These are phyloP conservation scores for Boletus patriciae DNA, from an alignment of 768 basidiomycete species.

Conservation along the genomic window DNA sequence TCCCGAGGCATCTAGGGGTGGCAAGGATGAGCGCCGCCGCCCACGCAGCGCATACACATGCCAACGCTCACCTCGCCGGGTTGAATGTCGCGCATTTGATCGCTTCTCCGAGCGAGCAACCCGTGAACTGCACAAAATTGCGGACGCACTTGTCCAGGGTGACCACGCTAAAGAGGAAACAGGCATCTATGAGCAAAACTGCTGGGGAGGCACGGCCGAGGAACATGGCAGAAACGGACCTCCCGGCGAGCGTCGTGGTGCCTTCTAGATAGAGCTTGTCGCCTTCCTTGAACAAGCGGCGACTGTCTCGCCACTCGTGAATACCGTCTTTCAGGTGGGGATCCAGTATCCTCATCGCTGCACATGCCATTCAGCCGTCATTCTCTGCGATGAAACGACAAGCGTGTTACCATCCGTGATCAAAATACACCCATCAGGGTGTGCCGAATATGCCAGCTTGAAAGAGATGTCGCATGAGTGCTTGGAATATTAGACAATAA, in stretches of 20 bases:
- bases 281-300: constrained; percentile 78
- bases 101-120: constrained; percentile 78
- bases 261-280: constrained; percentile 80
- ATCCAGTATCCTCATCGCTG: constrained; percentile 86
- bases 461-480: background rate
- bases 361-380: background rate
- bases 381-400: background rate
- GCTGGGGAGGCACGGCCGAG: background rate
- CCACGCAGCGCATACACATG: background rate
- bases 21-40: background rate
- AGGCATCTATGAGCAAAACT: background rate
- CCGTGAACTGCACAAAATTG: constrained; percentile 82
- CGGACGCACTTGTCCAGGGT: constrained; percentile 83
- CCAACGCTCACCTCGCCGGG: constrained; percentile 63
- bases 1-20: constrained; percentile 63
- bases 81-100: constrained; percentile 85
- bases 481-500: background rate
- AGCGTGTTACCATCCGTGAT: constrained; percentile 77
- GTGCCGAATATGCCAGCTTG: constrained; percentile 79
- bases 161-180: constrained; percentile 53
- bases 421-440: constrained; percentile 83
- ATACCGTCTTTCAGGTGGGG: constrained; percentile 80
- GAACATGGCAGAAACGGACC: constrained; percentile 42
- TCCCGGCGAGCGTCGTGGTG: constrained; percentile 86
- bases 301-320: constrained; percentile 86